Evolutionary conservation across 2,329 filamentous ascomycete species (phyloP).

Genomic region (Chaetoscypha palmicola): DNA sequence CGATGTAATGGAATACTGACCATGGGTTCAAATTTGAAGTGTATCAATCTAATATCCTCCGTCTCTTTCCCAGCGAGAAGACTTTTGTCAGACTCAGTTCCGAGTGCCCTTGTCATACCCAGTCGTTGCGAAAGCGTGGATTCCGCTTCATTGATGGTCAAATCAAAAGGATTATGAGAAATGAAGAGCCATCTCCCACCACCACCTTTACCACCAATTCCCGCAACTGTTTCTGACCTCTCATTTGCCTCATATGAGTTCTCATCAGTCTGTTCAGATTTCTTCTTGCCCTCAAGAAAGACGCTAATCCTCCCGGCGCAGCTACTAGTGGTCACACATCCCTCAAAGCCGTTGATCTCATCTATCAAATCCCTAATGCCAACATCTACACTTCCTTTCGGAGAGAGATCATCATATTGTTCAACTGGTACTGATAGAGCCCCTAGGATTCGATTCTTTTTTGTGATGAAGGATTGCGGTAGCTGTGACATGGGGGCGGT

Average conservation of each 20-base stretch:
- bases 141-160: too few species aligned
- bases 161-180: conserved; percentile 65
- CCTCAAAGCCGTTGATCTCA: conserved; percentile 67
- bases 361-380: conserved; percentile 71
- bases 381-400: conserved; percentile 79
- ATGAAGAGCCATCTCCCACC: conserved; percentile 83
- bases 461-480: conserved; percentile 45
- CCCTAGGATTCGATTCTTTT: conserved; percentile 66
- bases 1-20: too few species aligned
- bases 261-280: not conserved
- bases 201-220: conserved; percentile 76
- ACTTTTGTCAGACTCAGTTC: too few species aligned
- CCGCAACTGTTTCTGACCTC: conserved; percentile 36
- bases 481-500: too few species aligned
- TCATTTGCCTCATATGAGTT: conserved; percentile 1
- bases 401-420: conserved; percentile 75
- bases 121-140: too few species aligned
- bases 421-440: conserved; percentile 61
- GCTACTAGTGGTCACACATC: conserved; percentile 86
- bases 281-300: conserved; percentile 71
- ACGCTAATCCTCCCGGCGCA: conserved; percentile 84
- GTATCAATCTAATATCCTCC: conserved; percentile 46
- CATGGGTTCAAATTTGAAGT: conserved; percentile 94
- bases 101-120: too few species aligned
- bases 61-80: not conserved